Conservation (phyloP, 768 basidiomycete genomes). For the Hypholoma fasciculare region DNA sequence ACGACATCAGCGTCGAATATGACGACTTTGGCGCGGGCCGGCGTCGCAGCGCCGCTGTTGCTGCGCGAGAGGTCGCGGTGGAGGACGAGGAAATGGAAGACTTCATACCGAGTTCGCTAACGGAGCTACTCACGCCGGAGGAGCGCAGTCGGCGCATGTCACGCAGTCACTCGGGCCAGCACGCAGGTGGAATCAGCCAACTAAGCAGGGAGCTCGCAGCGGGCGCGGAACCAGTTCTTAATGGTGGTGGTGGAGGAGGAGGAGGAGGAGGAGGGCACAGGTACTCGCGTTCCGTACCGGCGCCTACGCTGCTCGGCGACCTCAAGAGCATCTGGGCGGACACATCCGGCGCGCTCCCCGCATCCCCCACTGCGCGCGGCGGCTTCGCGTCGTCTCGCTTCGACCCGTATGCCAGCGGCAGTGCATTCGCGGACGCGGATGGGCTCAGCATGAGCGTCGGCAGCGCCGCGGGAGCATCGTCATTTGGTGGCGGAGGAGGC, state of each 20-base stretch:
- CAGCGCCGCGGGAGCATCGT: slow-evolving; percentile 16
- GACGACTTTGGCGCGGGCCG: slow-evolving; percentile 31
- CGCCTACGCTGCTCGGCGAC: slow-evolving; percentile 72
- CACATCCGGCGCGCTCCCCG: slow-evolving; percentile 34
- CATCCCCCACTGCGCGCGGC: slow-evolving; percentile 39
- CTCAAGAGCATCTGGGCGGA: slow-evolving; percentile 84
- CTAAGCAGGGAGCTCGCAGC: slow-evolving; percentile 17
- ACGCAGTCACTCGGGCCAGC: slow-evolving; percentile 59
- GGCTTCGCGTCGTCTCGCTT: slow-evolving; percentile 49
- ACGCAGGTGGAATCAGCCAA: slow-evolving; percentile 9
- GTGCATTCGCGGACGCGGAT: slow-evolving; percentile 23
- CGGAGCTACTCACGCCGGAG: slow-evolving; percentile 86
- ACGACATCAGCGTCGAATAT: slow-evolving; percentile 38
- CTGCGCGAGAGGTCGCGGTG: slow-evolving; percentile 41
- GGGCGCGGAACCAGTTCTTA: not conserved
- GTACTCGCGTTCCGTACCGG: slow-evolving; percentile 84
- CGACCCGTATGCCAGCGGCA: slow-evolving; percentile 20
- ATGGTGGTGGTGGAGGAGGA: too few relatives aligned
- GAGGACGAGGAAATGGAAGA: slow-evolving; percentile 85
- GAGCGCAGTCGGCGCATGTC: slow-evolving; percentile 85
- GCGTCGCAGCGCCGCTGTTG: slow-evolving; percentile 8
- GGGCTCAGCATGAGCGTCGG: slow-evolving; percentile 39
- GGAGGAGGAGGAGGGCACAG: slow-evolving; percentile 45
- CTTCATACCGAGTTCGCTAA: slow-evolving; percentile 85
- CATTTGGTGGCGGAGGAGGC: slow-evolving; percentile 23